Base-by-base conservation (phyloP, 441 rosid species). In the Pelargonium citronellum region DNA sequence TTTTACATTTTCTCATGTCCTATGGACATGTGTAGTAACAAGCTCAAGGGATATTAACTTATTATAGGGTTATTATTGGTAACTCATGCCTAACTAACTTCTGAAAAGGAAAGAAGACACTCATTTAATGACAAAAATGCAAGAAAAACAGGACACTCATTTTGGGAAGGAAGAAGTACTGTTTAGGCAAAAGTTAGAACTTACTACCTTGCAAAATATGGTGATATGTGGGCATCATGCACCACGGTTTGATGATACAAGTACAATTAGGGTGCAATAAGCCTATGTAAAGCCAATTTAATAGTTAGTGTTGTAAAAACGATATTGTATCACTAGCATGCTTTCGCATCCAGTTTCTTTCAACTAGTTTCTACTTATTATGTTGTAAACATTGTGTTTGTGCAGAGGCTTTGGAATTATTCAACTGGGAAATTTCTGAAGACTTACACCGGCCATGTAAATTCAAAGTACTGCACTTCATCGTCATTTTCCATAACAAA, bases 351-450 rank as follows among this genome's bases (percentile, higher is more conserved):
- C 53, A 53, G 15, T n/a, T 67, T 6, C 9, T 8, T 44, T 12
- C 2, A 9, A 49, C 41, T 47, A 19, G 6, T 39, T 24, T 69
- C 67, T 4, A 2, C 27, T 53, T 9, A 2, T 27, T 49, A 7
- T 60, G 20, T 58, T 64, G 0, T 62, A 20, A 46, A 65, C 64
- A 2, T 69, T 44, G 30, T 64, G 16, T 75, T 66, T 67, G 24
- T 66, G 78, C 92, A 90, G 99, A 86, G 96, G 75, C 88, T 94
- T 49, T 94, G 99, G 99, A 89, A 90, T 82, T 80, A 85, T 55
- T 74, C 91, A 10, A 81, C 90, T 6, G 92, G 90, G 69, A 94
- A 91, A 69, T 86, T 82, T 77, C 75, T 89, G 69, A 91, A 94
- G 84, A 91, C 96, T 55, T 94, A 91, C 79, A 79, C 84, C 13